A percentile compares a stretch with the other conserved stretches of the same genome.
These are phyloP conservation scores for Citrus hindsii DNA, from an alignment of 345 rosid genomes.

Conservation along the genomic window DNA sequence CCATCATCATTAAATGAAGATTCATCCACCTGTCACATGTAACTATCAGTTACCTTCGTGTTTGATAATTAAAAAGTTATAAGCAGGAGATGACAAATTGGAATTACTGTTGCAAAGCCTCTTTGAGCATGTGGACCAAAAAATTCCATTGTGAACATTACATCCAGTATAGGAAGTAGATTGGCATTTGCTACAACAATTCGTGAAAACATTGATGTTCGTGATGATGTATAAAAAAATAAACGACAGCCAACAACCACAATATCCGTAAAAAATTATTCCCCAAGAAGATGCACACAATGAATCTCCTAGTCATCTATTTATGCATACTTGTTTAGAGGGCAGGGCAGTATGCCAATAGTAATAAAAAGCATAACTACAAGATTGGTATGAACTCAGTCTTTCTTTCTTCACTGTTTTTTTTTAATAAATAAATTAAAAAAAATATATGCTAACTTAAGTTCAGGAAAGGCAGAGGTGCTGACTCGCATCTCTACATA, in stretches of 20 bases:
- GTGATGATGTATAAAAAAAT: background rate
- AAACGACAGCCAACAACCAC: background rate
- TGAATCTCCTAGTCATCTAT: background rate
- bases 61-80: background rate
- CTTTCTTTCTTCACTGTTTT: background rate
- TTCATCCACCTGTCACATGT: conserved; percentile 71
- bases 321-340: background rate
- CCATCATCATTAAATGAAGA: conserved; percentile 57
- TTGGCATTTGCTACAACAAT: background rate
- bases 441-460: no score
- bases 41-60: background rate
- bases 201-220: background rate
- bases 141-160: background rate
- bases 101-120: background rate
- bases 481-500: background rate
- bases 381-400: background rate
- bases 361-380: background rate
- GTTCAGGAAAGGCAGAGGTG: no score
- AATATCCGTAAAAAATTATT: background rate
- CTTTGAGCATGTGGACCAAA: background rate
- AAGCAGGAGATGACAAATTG: background rate
- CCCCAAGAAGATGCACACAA: background rate
- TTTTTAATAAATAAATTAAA: no score
- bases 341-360: background rate
- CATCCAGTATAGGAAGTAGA: background rate